Evolutionary conservation across 352 stramenopile genomes (phyloP).

Genomic region (Phytophthora parvispora): DNA sequence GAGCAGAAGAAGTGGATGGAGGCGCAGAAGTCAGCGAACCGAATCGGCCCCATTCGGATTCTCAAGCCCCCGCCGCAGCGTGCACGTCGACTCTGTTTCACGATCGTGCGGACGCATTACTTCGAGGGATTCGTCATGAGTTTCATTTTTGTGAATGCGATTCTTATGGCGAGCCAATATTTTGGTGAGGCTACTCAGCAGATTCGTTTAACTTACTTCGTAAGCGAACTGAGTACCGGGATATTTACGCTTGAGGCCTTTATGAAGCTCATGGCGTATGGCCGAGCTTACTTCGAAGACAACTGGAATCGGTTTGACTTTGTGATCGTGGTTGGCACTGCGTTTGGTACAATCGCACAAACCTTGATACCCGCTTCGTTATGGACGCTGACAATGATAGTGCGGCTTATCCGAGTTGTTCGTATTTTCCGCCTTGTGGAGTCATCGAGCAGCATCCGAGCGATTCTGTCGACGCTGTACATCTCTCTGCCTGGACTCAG

Average conservation of each 20-base stretch:
- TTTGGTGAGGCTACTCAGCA: constrained; percentile 78
- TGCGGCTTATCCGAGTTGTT: constrained; percentile 91
- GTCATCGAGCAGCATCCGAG: constrained; percentile 81
- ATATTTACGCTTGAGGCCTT: constrained; percentile 90
- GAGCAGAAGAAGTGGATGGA: constrained; percentile 90
- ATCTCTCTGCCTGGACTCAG: constrained; percentile 84
- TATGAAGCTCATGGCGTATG: constrained; percentile 89
- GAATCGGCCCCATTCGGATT: constrained; percentile 60
- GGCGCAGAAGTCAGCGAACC: constrained; percentile 59
- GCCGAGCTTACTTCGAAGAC: constrained; percentile 78
- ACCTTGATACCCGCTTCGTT: constrained; percentile 49
- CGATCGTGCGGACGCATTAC: constrained; percentile 47
- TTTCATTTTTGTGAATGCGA: constrained; percentile 89
- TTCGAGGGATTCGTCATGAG: constrained; percentile 88
- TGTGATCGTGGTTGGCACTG: constrained; percentile 64
- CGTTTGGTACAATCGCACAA: constrained; percentile 59
- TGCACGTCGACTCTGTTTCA: constrained; percentile 64
- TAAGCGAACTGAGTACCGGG: constrained; percentile 87
- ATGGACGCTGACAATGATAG: constrained; percentile 77
- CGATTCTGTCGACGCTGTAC: constrained; percentile 92
- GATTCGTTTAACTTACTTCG: constrained; percentile 43
- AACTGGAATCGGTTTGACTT: constrained; percentile 92
- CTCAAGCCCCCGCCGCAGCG: constrained; percentile 53
- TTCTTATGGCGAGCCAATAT: constrained; percentile 88
- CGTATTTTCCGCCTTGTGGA: constrained; percentile 83